Base-by-base conservation (phyloP, 495 filamentous ascomycete species). In the Achaetomiella virescens region DNA sequence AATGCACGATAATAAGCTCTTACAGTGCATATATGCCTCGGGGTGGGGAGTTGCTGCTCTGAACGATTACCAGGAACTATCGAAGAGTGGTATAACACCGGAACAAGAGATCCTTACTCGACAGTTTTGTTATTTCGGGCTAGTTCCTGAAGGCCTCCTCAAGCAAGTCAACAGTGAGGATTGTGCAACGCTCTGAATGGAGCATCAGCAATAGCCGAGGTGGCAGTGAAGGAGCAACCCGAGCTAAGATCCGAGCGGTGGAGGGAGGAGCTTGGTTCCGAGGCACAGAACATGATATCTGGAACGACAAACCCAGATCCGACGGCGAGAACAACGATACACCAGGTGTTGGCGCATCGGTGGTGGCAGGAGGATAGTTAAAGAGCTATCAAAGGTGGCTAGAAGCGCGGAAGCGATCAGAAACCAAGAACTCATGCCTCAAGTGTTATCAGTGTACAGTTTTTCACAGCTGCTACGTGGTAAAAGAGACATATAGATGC, bases 41-140 rank as follows among this genome's bases (percentile, higher is more conserved):
- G 15, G 48, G 36, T n/a, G 37, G 22, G 3, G 48, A 52, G 5
- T 24, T 51, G 36, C 36, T 51, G 21, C 48, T 51, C 36, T 51
- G 15, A 37, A 51, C 9, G 14, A 51, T 29, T 4, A 51, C 10
- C 29, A 31, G 24, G 22, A n/a, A 9, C 22, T 47, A 1, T 2
- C 8, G 9, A 24, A 52, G 31, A 42, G 31, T 6, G 24, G 49
- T 6, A 43, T 52, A 20, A 33, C n/a, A 7, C 37, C 38, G 15
- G 2, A 21, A 0, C 2, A 52, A 22, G 49, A 52, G 1, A 52
- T 52, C 21, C 25, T 52, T 15, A 21, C 24, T 21, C 24, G 38
- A 33, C 38, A 52, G 37, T 52, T 52, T 6, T 8, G n/a, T 8
- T 52, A 52, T 15, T 52, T 52, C 10, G 49, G 49, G n/a, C 38